Percentiles rank a stretch among this genome's conserved stretches.
phyloP scores from a whole-genome alignment of 257 asterid genomes.

The Marsdenia floribunda region DNA sequence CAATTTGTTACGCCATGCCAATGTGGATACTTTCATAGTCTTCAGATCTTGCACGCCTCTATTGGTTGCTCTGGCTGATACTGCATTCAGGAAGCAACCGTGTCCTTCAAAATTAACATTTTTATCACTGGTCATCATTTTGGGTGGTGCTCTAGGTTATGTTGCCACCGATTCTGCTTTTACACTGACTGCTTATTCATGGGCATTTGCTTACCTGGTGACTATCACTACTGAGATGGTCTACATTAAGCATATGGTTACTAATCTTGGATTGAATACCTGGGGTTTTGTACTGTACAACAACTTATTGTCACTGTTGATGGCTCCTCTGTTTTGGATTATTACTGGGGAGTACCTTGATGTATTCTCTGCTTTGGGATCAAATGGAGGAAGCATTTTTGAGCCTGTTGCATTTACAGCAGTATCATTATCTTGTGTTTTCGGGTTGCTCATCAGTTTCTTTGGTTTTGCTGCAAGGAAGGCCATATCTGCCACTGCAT shows the following conservation, averaged over 20 bases:
- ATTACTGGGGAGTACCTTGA: constrained; percentile 82
- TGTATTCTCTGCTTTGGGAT: constrained; percentile 51
- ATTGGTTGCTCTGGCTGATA: constrained; percentile 88
- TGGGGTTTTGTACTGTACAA: constrained; percentile 95
- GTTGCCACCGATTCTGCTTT: constrained; percentile 89
- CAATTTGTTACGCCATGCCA: constrained; percentile 88
- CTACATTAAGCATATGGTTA: constrained; percentile 95
- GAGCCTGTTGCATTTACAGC: constrained; percentile 62
- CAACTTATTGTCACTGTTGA: constrained; percentile 80
- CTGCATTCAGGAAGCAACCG: constrained; percentile 72
- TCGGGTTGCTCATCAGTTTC: constrained; percentile 95
- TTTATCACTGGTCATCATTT: constrained; percentile 52
- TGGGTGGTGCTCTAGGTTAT: constrained; percentile 83
- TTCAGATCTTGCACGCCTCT: constrained; percentile 83
- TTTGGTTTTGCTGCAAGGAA: constrained; percentile 95
- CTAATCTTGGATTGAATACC: constrained; percentile 85
- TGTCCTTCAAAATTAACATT: constrained; percentile 82
- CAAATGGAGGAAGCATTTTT: constrained; percentile 42
- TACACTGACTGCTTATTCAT: constrained; percentile 76
- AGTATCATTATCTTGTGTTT: constrained; percentile 79
- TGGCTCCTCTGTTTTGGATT: constrained; percentile 90
- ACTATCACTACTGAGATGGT: constrained; percentile 98
- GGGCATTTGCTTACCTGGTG: constrained; percentile 91
- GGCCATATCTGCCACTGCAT: constrained; percentile 94
- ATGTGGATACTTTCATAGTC: constrained; percentile 90